These are phyloP conservation scores for Nitzschia putrida DNA, from an alignment of 108 stramenopile genomes.

Conservation along the genomic window DNA sequence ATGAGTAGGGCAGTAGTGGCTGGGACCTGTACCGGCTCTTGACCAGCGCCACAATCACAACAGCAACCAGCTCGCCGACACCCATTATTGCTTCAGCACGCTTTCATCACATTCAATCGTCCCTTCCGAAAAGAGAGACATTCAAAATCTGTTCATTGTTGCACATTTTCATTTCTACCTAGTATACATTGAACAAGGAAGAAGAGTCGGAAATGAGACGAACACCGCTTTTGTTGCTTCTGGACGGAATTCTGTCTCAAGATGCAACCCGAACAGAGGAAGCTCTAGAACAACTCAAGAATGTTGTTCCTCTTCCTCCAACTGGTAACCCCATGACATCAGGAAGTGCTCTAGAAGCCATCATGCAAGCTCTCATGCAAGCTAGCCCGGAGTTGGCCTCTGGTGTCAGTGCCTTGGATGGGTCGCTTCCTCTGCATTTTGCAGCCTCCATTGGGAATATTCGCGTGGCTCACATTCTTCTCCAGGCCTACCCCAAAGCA, in stretches of 20 bases:
- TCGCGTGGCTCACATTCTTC: slow-evolving; percentile 24
- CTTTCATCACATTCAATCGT: no score
- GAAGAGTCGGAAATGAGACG: background rate
- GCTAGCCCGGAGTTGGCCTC: slow-evolving; percentile 35
- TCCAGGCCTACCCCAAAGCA: slow-evolving; percentile 33
- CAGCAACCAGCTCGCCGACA: no score
- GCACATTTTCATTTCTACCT: no score
- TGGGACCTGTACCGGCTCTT: no score
- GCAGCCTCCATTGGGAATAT: slow-evolving; percentile 51
- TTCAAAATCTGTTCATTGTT: no score
- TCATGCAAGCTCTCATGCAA: slow-evolving; percentile 27
- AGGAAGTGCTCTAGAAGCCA: slow-evolving; percentile 7
- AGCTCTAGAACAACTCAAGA: slow-evolving; percentile 32
- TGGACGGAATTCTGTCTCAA: slow-evolving; percentile 47
- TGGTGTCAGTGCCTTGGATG: slow-evolving; percentile 34
- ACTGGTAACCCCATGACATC: slow-evolving; percentile 16
- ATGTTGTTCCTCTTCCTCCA: background rate
- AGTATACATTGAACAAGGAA: no score
- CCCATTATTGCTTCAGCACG: no score
- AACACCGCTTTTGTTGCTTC: slow-evolving; percentile 43
- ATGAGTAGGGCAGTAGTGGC: no score
- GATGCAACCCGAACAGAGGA: slow-evolving; percentile 24
- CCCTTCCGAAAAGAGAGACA: no score
- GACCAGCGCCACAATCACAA: no score
- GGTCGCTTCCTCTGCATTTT: slow-evolving; percentile 55